Evolutionary conservation across 345 rosid genomes (phyloP).

Genomic region (Noccaea caerulescens): DNA sequence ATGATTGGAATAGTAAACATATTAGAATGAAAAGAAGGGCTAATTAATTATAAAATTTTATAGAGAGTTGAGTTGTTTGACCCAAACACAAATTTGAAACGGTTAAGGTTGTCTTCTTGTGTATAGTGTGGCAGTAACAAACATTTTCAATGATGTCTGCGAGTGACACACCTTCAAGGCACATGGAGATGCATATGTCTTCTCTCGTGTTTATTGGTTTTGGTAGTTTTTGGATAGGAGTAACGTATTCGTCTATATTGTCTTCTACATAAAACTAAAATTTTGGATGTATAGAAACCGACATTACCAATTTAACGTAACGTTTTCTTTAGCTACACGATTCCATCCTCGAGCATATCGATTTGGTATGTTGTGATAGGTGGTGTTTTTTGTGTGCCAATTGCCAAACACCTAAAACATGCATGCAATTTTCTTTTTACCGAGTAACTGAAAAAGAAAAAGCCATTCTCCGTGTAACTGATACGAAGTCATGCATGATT

Average conservation of each 20-base stretch:
- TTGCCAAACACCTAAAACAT: constrained; percentile 17
- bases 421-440: constrained; percentile 20
- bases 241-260: constrained; percentile 20
- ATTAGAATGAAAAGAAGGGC: neutral
- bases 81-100: constrained; percentile 16
- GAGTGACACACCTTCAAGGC: constrained; percentile 28
- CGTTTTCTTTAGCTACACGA: neutral
- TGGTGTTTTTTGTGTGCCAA: constrained; percentile 27
- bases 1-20: neutral
- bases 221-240: neutral
- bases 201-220: constrained; percentile 32
- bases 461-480: neutral
- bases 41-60: neutral
- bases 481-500: neutral
- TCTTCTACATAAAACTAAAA: neutral
- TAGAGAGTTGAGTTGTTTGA: constrained; percentile 19
- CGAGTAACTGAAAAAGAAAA: neutral
- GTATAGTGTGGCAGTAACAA: constrained; percentile 24
- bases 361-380: constrained; percentile 25
- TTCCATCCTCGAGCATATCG: constrained; percentile 31
- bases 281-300: constrained; percentile 30
- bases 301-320: constrained; percentile 3
- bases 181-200: constrained; percentile 36
- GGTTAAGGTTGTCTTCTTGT: constrained; percentile 36
- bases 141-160: constrained; percentile 24